Conservation (phyloP, 306 rosid species). For the Lathyrus oleraceus region DNA sequence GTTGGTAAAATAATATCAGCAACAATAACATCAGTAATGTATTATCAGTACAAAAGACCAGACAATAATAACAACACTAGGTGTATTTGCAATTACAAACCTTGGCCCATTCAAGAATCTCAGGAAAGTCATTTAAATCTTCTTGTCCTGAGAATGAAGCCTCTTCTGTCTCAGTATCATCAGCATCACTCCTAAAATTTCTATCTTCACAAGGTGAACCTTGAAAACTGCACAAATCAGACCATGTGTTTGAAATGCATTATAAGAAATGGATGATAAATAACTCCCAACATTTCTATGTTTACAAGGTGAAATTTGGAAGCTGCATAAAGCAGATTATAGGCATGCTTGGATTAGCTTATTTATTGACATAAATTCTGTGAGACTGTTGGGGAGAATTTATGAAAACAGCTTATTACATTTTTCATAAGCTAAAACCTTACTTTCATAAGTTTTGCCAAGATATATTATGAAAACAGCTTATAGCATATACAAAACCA, state of each 20-base stretch:
- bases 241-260: conserved; percentile 7
- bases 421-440: too few relatives aligned
- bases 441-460: too few relatives aligned
- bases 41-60: conserved; percentile 25
- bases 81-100: conserved; percentile 45
- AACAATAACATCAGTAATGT: conserved; percentile 7
- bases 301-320: conserved; percentile 70
- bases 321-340: conserved; percentile 44
- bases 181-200: conserved; percentile 85
- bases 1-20: conserved; percentile 25
- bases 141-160: conserved; percentile 95
- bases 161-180: conserved; percentile 93
- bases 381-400: too few relatives aligned
- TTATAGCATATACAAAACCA: too few relatives aligned
- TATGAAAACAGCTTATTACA: too few relatives aligned
- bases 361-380: too few relatives aligned
- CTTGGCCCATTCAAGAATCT: conserved; percentile 98
- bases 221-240: conserved; percentile 74
- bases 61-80: conserved; percentile 17
- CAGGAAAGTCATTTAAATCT: conserved; percentile 75
- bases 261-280: conserved; percentile 27
- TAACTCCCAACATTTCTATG: conserved; percentile 67
- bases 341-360: too few relatives aligned
- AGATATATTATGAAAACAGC: too few relatives aligned
- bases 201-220: conserved; percentile 97